Evolutionary conservation across 768 basidiomycete genomes (phyloP), one percentile per base, ranked within the genome.

Genomic region (Podaxis sp.): DNA sequence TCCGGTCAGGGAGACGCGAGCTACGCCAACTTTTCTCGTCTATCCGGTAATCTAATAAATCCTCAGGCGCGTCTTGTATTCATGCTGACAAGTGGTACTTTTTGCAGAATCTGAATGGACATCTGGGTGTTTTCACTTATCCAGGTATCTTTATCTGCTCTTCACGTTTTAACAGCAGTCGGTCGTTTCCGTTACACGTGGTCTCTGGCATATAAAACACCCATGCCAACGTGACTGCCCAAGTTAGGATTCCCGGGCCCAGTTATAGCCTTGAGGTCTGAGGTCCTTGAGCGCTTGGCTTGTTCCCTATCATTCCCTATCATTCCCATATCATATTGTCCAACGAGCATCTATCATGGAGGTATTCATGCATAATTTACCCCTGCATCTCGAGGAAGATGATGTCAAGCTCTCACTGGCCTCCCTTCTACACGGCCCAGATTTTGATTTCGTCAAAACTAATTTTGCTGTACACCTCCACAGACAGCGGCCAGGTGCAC

Each of bases 401-500:
- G 67, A 75, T 62, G 72, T 83, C 24, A 73, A 54, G n/a, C 65
- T 64, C 0, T 69, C 71, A 7, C 67, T 89, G 8, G 82, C 82
- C 3, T 65, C 36, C 0, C 67, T 83, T 57, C 75, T 89, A 1
- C 87, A 89, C 65, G 59, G 67, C 2, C 73, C 76, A 4, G 68
- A 66, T 3, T 86, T 82, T 70, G 65, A 71, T n/a, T 40, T 22
- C 24, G 61, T 62, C 22, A 24, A 62, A 55, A 62, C 84, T 20
- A 88, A 88, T 65, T 89, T 88, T 65, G 76, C 84, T 44, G 78
- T 87, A 4, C 71, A 74, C 52, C 74, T 87, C 15, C 81, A 82
- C 68, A 76, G 73, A 38, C 76, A 77, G 62, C 79, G 73, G 49
- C 64, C 52, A 41, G 55, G 63, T 41, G 65, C 72, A 0, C 70